Percentiles rank a stretch among this genome's conserved stretches.
phyloP scores from a whole-genome alignment of 2,329 filamentous ascomycete species.

The Penicillium sp. region DNA sequence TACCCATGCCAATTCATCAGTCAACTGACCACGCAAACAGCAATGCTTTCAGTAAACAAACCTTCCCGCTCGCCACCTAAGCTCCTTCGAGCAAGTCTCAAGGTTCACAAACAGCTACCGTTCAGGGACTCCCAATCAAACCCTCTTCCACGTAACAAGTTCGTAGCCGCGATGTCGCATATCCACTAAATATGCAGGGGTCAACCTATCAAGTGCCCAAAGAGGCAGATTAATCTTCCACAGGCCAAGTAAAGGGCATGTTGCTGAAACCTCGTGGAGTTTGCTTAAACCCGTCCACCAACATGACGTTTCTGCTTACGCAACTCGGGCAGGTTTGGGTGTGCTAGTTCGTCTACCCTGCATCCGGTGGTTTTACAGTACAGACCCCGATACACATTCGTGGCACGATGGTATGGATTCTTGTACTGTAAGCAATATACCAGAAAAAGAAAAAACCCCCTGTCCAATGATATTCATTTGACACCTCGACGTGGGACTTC shows the following conservation, averaged over 20 bases:
- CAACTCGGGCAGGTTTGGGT: conserved; percentile 6
- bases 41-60: not conserved
- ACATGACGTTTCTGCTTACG: conserved; percentile 26
- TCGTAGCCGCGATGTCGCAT: not conserved
- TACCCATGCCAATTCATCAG: not conserved
- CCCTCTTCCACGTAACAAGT: conserved; percentile 5
- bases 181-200: conserved; percentile 21
- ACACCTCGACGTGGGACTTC: not conserved
- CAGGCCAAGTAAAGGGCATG: not conserved
- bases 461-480: not conserved
- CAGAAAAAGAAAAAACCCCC: not conserved
- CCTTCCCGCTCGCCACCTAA: not conserved
- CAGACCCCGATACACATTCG: not conserved
- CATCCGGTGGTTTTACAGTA: not conserved
- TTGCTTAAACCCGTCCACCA: not conserved
- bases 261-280: conserved; percentile 2
- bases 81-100: not conserved
- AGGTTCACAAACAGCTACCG: not conserved
- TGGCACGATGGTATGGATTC: not conserved
- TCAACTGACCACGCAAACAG: not conserved
- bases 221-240: not conserved
- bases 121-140: not conserved
- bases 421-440: not conserved
- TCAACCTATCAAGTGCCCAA: not conserved
- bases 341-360: not conserved